Evolutionary conservation across 257 asterid species (phyloP), one percentile per base, ranked within the genome.

Genomic region (Plantago ovata): DNA sequence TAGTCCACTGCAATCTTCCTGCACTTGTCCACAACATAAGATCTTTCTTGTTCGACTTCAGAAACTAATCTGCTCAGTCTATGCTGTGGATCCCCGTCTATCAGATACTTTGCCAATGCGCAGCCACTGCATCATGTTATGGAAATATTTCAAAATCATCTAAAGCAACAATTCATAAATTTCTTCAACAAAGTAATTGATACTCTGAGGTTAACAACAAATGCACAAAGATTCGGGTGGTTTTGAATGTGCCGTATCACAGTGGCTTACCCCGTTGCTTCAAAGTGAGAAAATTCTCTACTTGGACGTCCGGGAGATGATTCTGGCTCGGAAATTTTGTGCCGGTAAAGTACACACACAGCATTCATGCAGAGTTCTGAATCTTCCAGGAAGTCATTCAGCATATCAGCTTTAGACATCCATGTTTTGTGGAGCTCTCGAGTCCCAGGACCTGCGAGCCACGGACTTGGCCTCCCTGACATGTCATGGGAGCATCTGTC

Each of bases 291-390:
- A 28, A 62, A 54, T 28, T 16, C 64, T 62, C 44, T 49, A 15
- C 32, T 19, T n/a, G 7, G 36, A 28, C n/a, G n/a, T n/a, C 36
- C 36, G 4, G 7, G 36, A 28, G 56, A 56, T 12, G 64, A 58
- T 48, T 58, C 50, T 21, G 22, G 40, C 3, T 65, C 62, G 41
- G 49, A 55, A 53, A 66, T 14, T 9, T 67, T 55, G 28, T 58
- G 61, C 55, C 75, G 45, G 52, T 76, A 65, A 47, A 75, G 75
- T 55, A 69, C 70, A 41, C 75, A 76, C 6, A 76, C 68, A 2
- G 65, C 78, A 13, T 58, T 61, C 75, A 64, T 28, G 61, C 67
- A 56, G 56, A 72, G 62, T 46, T 64, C 72, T 12, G 32, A 42
- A 43, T 76, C 73, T 18, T 61, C 38, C 36, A 53, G 44, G 24